Evolutionary conservation across 2,329 filamentous ascomycete species (phyloP).

Genomic region (Phaeophleospora eucalypticola): DNA sequence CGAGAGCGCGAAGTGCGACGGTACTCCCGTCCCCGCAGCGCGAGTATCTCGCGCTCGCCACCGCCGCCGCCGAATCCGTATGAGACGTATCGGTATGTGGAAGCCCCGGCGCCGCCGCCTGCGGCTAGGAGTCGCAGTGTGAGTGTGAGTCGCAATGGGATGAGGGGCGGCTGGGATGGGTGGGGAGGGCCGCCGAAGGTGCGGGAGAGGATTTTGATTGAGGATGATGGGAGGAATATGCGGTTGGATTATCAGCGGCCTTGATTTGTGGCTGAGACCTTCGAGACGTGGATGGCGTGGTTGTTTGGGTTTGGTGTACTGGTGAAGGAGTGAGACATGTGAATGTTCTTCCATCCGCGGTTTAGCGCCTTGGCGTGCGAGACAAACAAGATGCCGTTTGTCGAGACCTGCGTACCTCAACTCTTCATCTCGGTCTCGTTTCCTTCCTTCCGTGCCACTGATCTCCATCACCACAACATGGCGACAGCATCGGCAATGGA

Average conservation of each 20-base stretch:
- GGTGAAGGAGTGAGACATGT: no score
- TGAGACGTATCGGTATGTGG: slow-evolving; percentile 46
- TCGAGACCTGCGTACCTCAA: no score
- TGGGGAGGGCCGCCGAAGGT: neutral
- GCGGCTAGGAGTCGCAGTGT: slow-evolving; percentile 1
- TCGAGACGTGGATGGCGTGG: no score
- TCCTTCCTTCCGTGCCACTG: no score
- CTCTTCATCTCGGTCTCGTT: no score
- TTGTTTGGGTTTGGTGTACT: no score
- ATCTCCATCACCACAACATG: no score
- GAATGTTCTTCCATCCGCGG: no score
- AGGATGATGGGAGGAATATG: neutral
- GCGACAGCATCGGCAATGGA: no score
- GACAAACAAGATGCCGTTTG: no score
- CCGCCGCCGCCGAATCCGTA: slow-evolving; percentile 34
- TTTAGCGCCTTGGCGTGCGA: no score
- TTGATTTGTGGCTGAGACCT: neutral
- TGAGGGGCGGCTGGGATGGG: neutral
- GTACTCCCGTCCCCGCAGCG: slow-evolving; percentile 20
- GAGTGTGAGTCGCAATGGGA: slow-evolving; percentile 2
- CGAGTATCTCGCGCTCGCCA: neutral
- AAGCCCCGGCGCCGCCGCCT: slow-evolving; percentile 28
- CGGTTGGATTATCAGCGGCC: neutral
- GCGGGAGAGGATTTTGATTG: neutral
- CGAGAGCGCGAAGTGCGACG: slow-evolving; percentile 42